Conservation (phyloP, 345 rosid genomes). For the Clarkia xantiana region DNA sequence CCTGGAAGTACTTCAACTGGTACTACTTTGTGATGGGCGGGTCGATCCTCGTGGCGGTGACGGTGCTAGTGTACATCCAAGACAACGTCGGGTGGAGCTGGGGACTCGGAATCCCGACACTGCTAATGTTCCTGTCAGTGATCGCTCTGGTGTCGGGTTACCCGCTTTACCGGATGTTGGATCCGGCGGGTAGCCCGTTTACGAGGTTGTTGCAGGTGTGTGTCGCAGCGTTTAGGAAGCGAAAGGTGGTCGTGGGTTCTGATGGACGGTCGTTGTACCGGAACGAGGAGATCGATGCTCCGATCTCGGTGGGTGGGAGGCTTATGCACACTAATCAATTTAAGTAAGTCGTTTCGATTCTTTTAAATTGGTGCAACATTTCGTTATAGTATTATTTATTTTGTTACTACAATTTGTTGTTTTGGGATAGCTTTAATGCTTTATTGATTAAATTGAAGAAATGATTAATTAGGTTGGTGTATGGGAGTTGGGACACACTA, state of each 20-base stretch:
- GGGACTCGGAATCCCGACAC: conserved; percentile 73
- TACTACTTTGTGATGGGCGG: conserved; percentile 78
- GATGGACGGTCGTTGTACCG: conserved; percentile 35
- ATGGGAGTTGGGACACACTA: too few species aligned
- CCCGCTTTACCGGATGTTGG: conserved; percentile 57
- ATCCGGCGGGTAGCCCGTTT: conserved; percentile 86
- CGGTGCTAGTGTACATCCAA: conserved; percentile 65
- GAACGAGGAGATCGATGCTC: conserved; percentile 56
- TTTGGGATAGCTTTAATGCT: too few species aligned
- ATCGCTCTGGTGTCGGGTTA: conserved; percentile 42
- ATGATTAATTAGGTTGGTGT: too few species aligned
- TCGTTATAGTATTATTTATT: too few species aligned
- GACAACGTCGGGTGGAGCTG: conserved; percentile 82
- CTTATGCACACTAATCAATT: conserved; percentile 54
- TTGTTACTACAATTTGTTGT: too few species aligned
- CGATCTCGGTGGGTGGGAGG: conserved; percentile 57
- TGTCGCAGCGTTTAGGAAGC: conserved; percentile 56
- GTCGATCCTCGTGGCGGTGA: conserved; percentile 53
- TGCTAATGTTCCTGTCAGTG: conserved; percentile 60
- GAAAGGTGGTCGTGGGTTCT: conserved; percentile 31
- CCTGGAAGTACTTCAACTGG: conserved; percentile 87
- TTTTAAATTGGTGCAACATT: background rate
- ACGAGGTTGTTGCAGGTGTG: conserved; percentile 73
- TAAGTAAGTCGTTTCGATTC: conserved; percentile 22
- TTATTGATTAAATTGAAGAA: too few species aligned